Conservation (phyloP, 2,329 filamentous ascomycete genomes). For the Metarhizium humberi region DNA sequence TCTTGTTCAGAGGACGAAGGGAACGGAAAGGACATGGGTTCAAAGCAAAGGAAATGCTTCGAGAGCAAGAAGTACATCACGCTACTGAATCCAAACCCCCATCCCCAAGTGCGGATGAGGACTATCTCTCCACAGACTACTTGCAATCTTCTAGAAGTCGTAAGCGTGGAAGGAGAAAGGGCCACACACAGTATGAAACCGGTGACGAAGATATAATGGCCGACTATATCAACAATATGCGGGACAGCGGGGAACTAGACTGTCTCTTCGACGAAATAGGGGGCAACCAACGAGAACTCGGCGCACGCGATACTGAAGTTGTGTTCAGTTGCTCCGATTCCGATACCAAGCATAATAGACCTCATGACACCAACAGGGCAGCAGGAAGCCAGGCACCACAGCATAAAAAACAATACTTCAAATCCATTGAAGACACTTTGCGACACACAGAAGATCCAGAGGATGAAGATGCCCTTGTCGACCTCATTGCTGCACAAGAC, state of each 20-base stretch:
- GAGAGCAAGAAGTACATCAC: neutral
- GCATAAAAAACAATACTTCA: neutral
- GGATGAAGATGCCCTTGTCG: conserved; percentile 17
- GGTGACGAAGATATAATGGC: conserved; percentile 47
- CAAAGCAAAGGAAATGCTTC: neutral
- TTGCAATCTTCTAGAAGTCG: neutral
- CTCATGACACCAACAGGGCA: neutral
- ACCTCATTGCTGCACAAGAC: conserved; percentile 15
- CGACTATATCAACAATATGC: conserved; percentile 65
- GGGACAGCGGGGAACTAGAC: conserved; percentile 43
- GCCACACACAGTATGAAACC: neutral
- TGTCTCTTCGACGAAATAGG: conserved; percentile 54
- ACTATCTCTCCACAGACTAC: neutral
- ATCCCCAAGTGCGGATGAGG: neutral
- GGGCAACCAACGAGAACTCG: conserved; percentile 27
- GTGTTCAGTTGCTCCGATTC: neutral
- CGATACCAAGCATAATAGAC: neutral
- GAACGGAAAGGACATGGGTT: conserved; percentile 8
- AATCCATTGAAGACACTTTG: neutral
- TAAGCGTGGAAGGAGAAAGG: neutral
- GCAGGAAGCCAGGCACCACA: neutral
- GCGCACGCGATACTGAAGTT: conserved; percentile 16
- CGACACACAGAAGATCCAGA: conserved; percentile 1
- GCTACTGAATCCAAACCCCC: neutral
- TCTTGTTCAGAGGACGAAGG: conserved; percentile 54